Evolutionary conservation across 1,284 basidiomycete genomes (phyloP).

Genomic region (Fomitopsis betulina): DNA sequence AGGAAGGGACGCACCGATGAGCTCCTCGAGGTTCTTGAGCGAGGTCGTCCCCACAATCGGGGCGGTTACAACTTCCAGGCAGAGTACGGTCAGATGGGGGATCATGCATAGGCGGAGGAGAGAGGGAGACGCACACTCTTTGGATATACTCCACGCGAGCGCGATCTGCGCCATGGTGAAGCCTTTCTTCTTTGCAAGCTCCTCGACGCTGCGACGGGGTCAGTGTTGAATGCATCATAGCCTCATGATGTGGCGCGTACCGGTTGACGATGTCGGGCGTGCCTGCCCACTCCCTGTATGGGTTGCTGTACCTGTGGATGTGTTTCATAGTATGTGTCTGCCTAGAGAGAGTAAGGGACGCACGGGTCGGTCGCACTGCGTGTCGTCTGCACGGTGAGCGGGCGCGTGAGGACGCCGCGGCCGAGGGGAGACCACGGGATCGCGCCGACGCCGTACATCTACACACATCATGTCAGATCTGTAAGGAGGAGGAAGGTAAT

Average conservation of each 20-base stretch:
- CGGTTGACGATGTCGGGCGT: slow-evolving; percentile 11
- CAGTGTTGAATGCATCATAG: too few species aligned
- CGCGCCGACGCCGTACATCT: slow-evolving; percentile 33
- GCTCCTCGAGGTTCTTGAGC: slow-evolving; percentile 44
- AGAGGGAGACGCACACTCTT: slow-evolving; percentile 29
- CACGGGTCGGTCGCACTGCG: slow-evolving; percentile 21
- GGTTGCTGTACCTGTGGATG: slow-evolving; percentile 13
- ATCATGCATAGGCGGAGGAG: too few species aligned
- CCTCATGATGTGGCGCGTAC: neutral
- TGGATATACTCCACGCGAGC: slow-evolving; percentile 23
- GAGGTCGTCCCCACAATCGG: slow-evolving; percentile 52
- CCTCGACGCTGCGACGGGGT: slow-evolving; percentile 29
- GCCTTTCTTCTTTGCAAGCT: slow-evolving; percentile 35
- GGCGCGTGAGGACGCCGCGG: slow-evolving; percentile 33
- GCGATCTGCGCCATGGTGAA: slow-evolving; percentile 32
- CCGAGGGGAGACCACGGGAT: slow-evolving; percentile 41
- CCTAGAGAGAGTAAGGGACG: neutral
- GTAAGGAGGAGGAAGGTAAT: too few species aligned
- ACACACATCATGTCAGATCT: neutral
- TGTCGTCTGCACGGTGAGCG: slow-evolving; percentile 21
- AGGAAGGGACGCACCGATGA: slow-evolving; percentile 31
- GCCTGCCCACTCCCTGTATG: slow-evolving; percentile 12
- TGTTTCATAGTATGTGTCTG: neutral
- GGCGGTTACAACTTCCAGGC: slow-evolving; percentile 34
- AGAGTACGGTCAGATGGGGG: slow-evolving; percentile 4